Evolutionary conservation across 148 eudicot species (phyloP), one percentile per base, ranked within the genome.

Genomic region (Cornus controversa): DNA sequence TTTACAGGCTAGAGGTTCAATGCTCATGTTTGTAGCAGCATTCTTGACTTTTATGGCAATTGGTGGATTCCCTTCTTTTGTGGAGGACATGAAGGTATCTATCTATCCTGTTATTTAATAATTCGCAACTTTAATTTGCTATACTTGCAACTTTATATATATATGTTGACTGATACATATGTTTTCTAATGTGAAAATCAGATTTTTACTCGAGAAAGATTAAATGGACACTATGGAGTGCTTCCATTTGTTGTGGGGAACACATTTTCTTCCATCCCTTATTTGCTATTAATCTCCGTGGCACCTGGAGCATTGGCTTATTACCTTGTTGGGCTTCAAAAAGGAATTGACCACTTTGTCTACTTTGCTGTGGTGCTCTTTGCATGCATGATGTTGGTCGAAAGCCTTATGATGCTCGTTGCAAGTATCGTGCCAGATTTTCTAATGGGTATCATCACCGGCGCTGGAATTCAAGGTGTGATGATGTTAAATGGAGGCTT

Each of bases 31-130:
- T 81, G 89, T 88, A 28, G 87, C 83, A 16, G 73, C 83, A 25
- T 87, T 87, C 87, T 72, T 90, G 70, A 89, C 90, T 71, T 85
- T 89, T 23, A 89, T 89, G 92, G 88, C 92, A 27, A 89, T 89
- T 10, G 92, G 92, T 64, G 92, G 90, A 18, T 89, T 89, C 20
- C 92, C 92, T 53, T 87, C 92, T 3, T 89, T 89, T 70, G 85
- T 89, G 2, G 92, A 85, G 73, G 92, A 89, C 75, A 83, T 87
- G 88, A 89, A 89, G 88, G 90, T 86, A 20, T 13, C 4, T 40
- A 75, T 9, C 8, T 27, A 34, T 62, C 20, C 14, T 26, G 4
- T 34, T 8, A 58, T 34, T 50, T 78, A 69, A 11, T 16, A 6
- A 15, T 54, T 53, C 7, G 1, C 34, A 31, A 31, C 34, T 5